Base-by-base conservation (phyloP, 768 basidiomycete genomes). In the Tylopilus subfusipes region DNA sequence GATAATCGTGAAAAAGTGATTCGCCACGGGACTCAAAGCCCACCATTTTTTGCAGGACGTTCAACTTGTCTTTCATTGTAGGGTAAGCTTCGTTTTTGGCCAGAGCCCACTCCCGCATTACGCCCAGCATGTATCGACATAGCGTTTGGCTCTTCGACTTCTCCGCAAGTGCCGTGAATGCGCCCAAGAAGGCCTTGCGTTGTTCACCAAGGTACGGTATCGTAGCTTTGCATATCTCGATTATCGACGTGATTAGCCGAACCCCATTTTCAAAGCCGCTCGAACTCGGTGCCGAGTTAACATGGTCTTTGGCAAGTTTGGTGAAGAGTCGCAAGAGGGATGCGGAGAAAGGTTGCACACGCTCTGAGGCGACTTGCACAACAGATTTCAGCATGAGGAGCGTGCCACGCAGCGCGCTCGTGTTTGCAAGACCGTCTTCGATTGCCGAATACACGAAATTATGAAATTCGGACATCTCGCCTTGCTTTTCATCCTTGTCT, bases 41-140 rank as follows among this genome's bases (percentile, higher is more conserved):
- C 7, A 82, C 79, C 93, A 99, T 95, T 68, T 90, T 92, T 64
- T 89, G 85, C 56, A 99, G 71, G 30, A 98, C 73, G 27, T 80
- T 86, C 3, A 95, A 88, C 71, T 98, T 98, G 74, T 99, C 97
- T 71, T 97, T 98, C 82, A 90, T 86, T 0, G 90, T 90, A 8
- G 95, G 95, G 67, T 89, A 90, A 2, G 85, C 78, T 53, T 97
- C 93, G 49, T 87, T 88, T 62, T 83, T 84, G 40, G 86, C 83
- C 60, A 96, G 75, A n/a, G 91, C 88, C 95, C 96, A 98, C 24
- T 87, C 86, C 45, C 88, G 81, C 46, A 90, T 82, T 52, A 98
- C 81, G 52, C 93, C 88, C 21, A 99, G 79, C 57, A 97, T 81
- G 65, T 88, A 92, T 14, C 82, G 84, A 66, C 93, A 95, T 3